Base-by-base conservation (phyloP, 371 early-diverging fungal species). In the Mortierella sp. region DNA sequence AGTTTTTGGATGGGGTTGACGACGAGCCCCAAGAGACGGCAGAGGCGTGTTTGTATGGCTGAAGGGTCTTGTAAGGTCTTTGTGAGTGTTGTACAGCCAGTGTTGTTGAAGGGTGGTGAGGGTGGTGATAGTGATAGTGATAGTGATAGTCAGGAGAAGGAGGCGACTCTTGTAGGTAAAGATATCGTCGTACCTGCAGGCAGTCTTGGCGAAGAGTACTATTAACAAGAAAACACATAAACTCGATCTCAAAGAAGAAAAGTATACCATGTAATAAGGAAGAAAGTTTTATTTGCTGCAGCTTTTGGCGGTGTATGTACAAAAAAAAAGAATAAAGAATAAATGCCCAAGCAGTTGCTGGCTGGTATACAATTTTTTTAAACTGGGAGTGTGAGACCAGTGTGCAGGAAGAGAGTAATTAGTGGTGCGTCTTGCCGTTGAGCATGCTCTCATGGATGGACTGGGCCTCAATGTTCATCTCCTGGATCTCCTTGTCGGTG, bases 1-100 rank as follows among this genome's bases (percentile, higher is more conserved):
- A 42, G 71, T 14, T 84, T 75, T 42, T 84, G 84, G 84, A 68
- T 72, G 44, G 70, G 78, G 7, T 42, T 77, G 38, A 70, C 75
- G 14, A 60, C 47, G 31, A 84, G 78, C 31, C 80, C 84, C 1
- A 58, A 45, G 72, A 73, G 77, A 71, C 54, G 65, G 26, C 58
- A 80, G 38, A 70, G 76, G 38, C 50, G 80, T 10, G 80, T 77
- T 16, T 84, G 84, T 21, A 60, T 26, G 14, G 4, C 54, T 42
- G 63, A 92, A 77, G 74, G 91, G 80, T 65, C 91, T 72, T 57
- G 91, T 87, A 74, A 90, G 89, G n/a, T 93, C 89, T 73, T 92
- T 87, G 19, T 93, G 26, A 72, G 28, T 28, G 19, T 72, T 72
- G 13, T 47, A 5, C 24, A 47, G 28, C 38, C 68, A 11, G 11